Evolutionary conservation across 108 stramenopile genomes (phyloP), one percentile per base, ranked within the genome.

Genomic region (Thalassiosira profunda): DNA sequence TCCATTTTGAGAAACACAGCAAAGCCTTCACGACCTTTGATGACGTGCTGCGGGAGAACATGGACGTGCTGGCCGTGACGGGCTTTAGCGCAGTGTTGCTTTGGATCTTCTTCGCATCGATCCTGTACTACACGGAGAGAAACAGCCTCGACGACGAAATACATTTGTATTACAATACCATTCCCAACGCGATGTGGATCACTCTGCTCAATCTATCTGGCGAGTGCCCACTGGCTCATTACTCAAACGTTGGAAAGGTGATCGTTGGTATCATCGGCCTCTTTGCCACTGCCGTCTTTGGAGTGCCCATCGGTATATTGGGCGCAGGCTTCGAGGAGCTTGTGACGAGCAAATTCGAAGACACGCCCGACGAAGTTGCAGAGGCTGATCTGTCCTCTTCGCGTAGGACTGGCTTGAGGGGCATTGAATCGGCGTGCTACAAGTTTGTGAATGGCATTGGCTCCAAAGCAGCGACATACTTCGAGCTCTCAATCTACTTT

Each of bases 111-210:
- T 93, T 92, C 58, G 66, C 70, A n/a, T 78, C 88, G 2, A 59
- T 88, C 21, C 70, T 95, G 54, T 97, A 93, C 63, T 72, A 82
- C 37, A 90, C 92, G 10, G 96, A 97, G 61, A 79, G 93, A 29
- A 69, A 90, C 61, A 92, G 86, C 52, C 87, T 86, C 1, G 94
- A 97, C 63, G 58, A 66, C 6, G 92, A 94, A 49, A 91, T 97
- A 83, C 71, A 79, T 23, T 40, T 60, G 12, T 90, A 89, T 70
- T 58, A 72, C 61, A 92, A 79, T 33, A 89, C 87, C 18, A 84
- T 95, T n/a, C 94, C 94, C 3, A 79, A 94, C 68, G 55, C 90
- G 12, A 97, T 97, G 96, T 97, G 96, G 96, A 83, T 97, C 12
- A 95, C 96, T 3, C 72, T 97, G 10, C 64, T 97, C 23, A 97